These are phyloP conservation scores for Epichloe scottii DNA, from an alignment of 2,329 filamentous ascomycete species.

Conservation along the genomic window DNA sequence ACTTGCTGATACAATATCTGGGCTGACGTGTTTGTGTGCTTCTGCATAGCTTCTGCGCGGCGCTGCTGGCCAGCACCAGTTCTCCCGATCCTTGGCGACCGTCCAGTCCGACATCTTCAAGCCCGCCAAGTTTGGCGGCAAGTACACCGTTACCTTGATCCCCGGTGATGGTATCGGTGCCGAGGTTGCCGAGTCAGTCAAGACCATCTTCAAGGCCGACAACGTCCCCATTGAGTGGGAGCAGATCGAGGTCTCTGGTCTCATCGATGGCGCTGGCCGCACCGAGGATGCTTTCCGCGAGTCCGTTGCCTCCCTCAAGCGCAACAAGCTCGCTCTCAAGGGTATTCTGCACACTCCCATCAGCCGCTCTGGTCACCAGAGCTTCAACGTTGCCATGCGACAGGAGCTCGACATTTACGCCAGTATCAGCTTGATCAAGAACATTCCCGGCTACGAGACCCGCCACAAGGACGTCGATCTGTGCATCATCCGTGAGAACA, in stretches of 20 bases:
- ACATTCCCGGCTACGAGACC: slow-evolving; percentile 96
- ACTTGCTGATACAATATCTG: too few species aligned
- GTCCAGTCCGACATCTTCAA: slow-evolving; percentile 95
- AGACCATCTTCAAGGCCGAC: slow-evolving; percentile 99
- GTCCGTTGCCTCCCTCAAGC: slow-evolving; percentile 85
- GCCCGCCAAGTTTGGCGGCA: slow-evolving; percentile 96
- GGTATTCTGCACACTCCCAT: slow-evolving; percentile 97
- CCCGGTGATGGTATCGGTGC: slow-evolving; percentile 97
- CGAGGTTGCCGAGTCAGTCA: slow-evolving; percentile 95
- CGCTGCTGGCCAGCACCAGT: slow-evolving; percentile 31
- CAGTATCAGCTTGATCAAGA: slow-evolving; percentile 96
- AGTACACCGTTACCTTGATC: slow-evolving; percentile 98
- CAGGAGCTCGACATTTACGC: slow-evolving; percentile 99
- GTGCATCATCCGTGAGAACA: slow-evolving; percentile 99
- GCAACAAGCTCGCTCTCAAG: slow-evolving; percentile 98
- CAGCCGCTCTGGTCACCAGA: slow-evolving; percentile 92
- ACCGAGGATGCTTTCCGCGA: slow-evolving; percentile 93
- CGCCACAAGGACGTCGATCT: slow-evolving; percentile 95
- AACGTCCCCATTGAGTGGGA: slow-evolving; percentile 99
- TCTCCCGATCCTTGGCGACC: slow-evolving; percentile 56
- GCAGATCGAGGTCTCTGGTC: slow-evolving; percentile 88
- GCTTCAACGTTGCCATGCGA: slow-evolving; percentile 97
- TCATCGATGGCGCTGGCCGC: slow-evolving; percentile 67
- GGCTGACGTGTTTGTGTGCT: background rate
- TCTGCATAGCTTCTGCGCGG: slow-evolving; percentile 37